These are phyloP conservation scores for Aspergillus pseudoglaucus DNA, from an alignment of 2,329 filamentous ascomycete genomes.

Conservation along the genomic window DNA sequence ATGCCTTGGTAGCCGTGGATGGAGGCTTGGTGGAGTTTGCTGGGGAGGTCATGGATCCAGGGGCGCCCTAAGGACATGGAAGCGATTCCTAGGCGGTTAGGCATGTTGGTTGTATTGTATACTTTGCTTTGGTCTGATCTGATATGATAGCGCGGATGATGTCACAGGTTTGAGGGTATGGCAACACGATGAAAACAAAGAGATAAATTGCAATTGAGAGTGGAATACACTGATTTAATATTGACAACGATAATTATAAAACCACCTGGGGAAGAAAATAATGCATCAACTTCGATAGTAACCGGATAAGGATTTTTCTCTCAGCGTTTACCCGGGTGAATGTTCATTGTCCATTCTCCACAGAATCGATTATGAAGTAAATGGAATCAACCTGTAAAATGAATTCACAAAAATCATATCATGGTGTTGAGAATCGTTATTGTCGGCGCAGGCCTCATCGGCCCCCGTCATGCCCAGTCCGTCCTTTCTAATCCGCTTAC, in stretches of 20 bases:
- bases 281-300: no score
- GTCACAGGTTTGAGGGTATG: no score
- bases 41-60: constrained; percentile 59
- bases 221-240: no score
- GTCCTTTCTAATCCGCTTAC: constrained; percentile 34
- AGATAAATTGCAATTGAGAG: no score
- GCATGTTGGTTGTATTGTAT: constrained; percentile 12
- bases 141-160: not conserved
- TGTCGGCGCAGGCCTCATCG: constrained; percentile 46
- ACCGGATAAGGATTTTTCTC: not conserved
- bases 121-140: not conserved
- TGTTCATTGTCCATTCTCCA: no score
- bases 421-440: constrained; percentile 35
- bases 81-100: constrained; percentile 55
- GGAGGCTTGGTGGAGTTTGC: constrained; percentile 63
- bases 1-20: constrained; percentile 31
- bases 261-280: no score
- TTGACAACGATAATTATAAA: no score
- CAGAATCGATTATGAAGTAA: no score
- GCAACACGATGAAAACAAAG: no score
- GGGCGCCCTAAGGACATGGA: constrained; percentile 71
- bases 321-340: not conserved
- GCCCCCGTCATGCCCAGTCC: constrained; percentile 45
- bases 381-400: not conserved
- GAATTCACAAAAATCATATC: not conserved